Evolutionary conservation across 257 asterid genomes (phyloP), one percentile per base, ranked within the genome.

Genomic region (Solanum sitiens): DNA sequence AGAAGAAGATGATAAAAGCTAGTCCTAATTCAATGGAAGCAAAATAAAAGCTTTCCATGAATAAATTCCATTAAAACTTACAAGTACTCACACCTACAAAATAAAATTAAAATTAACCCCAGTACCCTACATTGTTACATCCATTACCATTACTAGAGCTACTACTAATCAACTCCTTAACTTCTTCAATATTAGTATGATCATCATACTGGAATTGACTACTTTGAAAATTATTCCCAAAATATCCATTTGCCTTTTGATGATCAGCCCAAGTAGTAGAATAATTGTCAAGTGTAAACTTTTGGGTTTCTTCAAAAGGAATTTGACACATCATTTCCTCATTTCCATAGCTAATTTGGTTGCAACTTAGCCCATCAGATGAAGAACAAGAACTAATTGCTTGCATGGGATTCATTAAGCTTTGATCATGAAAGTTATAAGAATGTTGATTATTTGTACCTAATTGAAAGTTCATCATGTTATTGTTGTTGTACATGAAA

Each of bases 291-390:
- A 86, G 84, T 14, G 83, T 45, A 53, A 86, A 72, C 2, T 39
- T 86, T 73, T 72, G 87, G 8, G 83, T 65, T 71, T 73, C 71
- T 30, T 73, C 84, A 14, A 77, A 86, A 74, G 84, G 35, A 33
- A 13, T 39, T 20, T 71, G 71, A 53, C 72, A 65, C 72, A 65
- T 65, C 2, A 25, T 65, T 65, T 65, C 72, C 72, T 65, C 72
- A 63, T n/a, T 63, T 11, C 4, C 71, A 65, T 65, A 65, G 33
- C 8, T n/a, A n/a, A 65, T 65, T 65, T 65, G 72, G 15, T 70
- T 83, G 84, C 84, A 87, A 83, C 67, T 56, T 56, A 56, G 5
- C n/a, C 89, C 89, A 87, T 87, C 89, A 83, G 89, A 87, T 33
- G 89, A 70, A 40, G 89, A 87, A 72, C 87, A 71, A 50, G 76